Percentiles rank a stretch among this genome's conserved stretches.
Evolutionary conservation across 2,329 filamentous ascomycete genomes (phyloP).

Genomic region (Talaromyces sp.): DNA sequence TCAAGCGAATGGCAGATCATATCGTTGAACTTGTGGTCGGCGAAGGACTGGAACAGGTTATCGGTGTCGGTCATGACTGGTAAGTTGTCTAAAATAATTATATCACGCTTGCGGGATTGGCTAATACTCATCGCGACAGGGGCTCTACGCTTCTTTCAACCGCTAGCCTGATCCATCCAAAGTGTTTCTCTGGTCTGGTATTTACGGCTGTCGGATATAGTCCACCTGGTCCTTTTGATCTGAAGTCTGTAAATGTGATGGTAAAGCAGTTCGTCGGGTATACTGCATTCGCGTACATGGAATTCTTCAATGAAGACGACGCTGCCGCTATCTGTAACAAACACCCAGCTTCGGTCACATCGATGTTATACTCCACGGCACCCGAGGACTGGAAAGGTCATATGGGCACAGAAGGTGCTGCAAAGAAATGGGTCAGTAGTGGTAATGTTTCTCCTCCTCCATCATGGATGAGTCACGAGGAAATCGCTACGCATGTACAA

Average conservation of each 20-base stretch:
- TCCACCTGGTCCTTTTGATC: neutral
- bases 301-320: conserved; percentile 14
- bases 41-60: conserved; percentile 22
- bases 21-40: conserved; percentile 34
- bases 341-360: conserved; percentile 3
- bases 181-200: conserved; percentile 9
- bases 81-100: neutral
- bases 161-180: neutral
- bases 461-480: conserved; percentile 12
- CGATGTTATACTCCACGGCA: conserved; percentile 9
- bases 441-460: conserved; percentile 12
- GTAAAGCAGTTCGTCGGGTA: conserved; percentile 5
- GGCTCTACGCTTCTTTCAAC: conserved; percentile 12
- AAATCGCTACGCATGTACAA: conserved; percentile 5
- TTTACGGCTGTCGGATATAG: conserved; percentile 10
- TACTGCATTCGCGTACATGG: conserved; percentile 4
- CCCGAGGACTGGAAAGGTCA: conserved; percentile 6
- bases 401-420: conserved; percentile 3
- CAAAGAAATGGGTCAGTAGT: conserved; percentile 10
- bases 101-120: neutral
- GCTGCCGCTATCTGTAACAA: conserved; percentile 1
- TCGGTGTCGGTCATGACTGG: conserved; percentile 28
- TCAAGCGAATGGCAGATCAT: conserved; percentile 33
- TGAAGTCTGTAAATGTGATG: conserved; percentile 1
- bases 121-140: neutral